Base-by-base conservation (phyloP, 495 filamentous ascomycete genomes). In the Bryoglossum gracile region DNA sequence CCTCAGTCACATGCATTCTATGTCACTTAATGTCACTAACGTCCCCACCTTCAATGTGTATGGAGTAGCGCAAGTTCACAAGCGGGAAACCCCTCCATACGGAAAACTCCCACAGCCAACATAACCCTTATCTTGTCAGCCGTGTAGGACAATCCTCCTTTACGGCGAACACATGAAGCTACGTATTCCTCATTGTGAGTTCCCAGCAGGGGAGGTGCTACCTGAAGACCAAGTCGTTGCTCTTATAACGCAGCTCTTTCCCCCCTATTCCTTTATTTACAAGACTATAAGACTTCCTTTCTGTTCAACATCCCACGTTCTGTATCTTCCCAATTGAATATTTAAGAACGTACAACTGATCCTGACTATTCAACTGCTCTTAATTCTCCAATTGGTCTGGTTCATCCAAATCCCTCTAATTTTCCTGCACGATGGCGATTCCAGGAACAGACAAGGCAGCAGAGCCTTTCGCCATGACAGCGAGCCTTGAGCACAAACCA, bases 151-250 rank as follows among this genome's bases (percentile, higher is more conserved):
- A 36, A 48, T 48, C 46, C 1, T 41, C n/a, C 2, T 36, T 13
- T 39, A 1, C 11, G 32, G 13, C 24, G 46, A 13, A 24, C 14
- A 13, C 14, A 6, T 36, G 47, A 35, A 22, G 47, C 25, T 23
- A 16, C 8, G 30, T 21, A 17, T 6, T 16, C 2, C 13, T 6
- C 21, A 43, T 50, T 39, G 38, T 50, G 47, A 50, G 47, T 50
- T 50, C 25, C 25, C 39, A 19, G 47, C 43, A 22, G 30, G 17
- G 25, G 34, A 18, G 11, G 40, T 18, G 21, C 6, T 6, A 41
- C n/a, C 8, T 6, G 8, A 13, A 32, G 43, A 28, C 14, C 26
- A 8, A 21, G 36, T 28, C 17, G 17, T 28, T 28, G 19, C 9
- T 48, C 21, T 16, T 21, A 38, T 25, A 21, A 25, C 21, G 16